Conservation (phyloP, 2,329 filamentous ascomycete species). For the Apiospora sp. region DNA sequence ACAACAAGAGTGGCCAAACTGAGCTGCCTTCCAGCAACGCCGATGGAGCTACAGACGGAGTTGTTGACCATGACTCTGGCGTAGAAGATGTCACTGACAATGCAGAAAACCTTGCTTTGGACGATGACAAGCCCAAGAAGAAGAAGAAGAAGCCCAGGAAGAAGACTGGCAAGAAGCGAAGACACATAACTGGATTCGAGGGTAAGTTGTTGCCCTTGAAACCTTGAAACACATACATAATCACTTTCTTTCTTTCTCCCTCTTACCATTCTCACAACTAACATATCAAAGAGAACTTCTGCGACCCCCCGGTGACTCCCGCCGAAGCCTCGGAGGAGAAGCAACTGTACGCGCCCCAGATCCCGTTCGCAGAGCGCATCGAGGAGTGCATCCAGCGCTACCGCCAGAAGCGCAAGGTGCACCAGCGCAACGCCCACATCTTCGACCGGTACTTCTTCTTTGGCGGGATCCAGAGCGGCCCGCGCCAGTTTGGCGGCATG, state of each 20-base stretch:
- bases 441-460: constrained; percentile 85
- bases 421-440: constrained; percentile 64
- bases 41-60: background rate
- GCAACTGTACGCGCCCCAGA: constrained; percentile 65
- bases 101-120: constrained; percentile 21
- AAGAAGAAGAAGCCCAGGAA: constrained; percentile 50
- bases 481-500: constrained; percentile 67
- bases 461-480: constrained; percentile 75
- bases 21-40: background rate
- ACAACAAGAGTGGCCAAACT: background rate
- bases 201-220: constrained; percentile 47
- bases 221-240: background rate
- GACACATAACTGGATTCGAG: constrained; percentile 73
- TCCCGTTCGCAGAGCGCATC: constrained; percentile 63
- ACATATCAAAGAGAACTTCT: constrained; percentile 68
- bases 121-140: constrained; percentile 42
- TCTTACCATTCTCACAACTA: constrained; percentile 28
- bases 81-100: background rate
- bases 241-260: background rate
- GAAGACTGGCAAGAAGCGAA: constrained; percentile 46
- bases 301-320: constrained; percentile 80
- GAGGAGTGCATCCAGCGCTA: constrained; percentile 87
- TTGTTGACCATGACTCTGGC: background rate
- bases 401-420: constrained; percentile 77
- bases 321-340: constrained; percentile 71